These are phyloP conservation scores for Colletotrichum caudatum DNA, from an alignment of 2,329 filamentous ascomycete species.

Conservation along the genomic window DNA sequence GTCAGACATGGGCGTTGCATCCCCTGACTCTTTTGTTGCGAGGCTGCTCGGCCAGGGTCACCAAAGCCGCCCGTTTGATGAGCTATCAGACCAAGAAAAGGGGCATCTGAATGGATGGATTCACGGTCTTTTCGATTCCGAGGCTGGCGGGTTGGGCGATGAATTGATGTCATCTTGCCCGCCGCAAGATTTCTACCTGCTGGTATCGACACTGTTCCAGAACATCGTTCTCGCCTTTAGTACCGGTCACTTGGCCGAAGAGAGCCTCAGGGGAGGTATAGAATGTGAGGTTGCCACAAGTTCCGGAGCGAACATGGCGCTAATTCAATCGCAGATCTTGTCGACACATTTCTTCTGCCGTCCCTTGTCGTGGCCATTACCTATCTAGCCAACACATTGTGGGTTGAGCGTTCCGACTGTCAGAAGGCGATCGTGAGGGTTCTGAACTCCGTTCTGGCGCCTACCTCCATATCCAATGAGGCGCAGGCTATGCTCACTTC, in stretches of 20 bases:
- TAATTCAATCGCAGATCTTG: slow-evolving; percentile 66
- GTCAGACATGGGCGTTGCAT: slow-evolving; percentile 72
- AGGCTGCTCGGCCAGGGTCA: slow-evolving; percentile 73
- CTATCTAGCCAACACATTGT: slow-evolving; percentile 78
- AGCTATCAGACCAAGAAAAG: slow-evolving; percentile 73
- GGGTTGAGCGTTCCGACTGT: slow-evolving; percentile 72
- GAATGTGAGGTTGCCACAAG: slow-evolving; percentile 69
- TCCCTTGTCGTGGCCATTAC: slow-evolving; percentile 79
- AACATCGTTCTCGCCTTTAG: slow-evolving; percentile 79
- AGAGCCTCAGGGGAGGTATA: slow-evolving; percentile 78
- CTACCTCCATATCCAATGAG: slow-evolving; percentile 77
- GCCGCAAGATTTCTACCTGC: slow-evolving; percentile 84
- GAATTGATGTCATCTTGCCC: slow-evolving; percentile 85
- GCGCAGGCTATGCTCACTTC: slow-evolving; percentile 77
- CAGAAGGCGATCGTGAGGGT: slow-evolving; percentile 78
- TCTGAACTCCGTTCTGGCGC: slow-evolving; percentile 77
- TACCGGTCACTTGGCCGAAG: slow-evolving; percentile 73
- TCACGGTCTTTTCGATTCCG: slow-evolving; percentile 79
- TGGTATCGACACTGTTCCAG: slow-evolving; percentile 81
- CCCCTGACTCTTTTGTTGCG: slow-evolving; percentile 74
- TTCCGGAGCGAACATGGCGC: slow-evolving; percentile 22
- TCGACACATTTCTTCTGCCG: slow-evolving; percentile 84
- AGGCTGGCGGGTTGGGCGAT: slow-evolving; percentile 79
- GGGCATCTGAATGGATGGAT: slow-evolving; percentile 80
- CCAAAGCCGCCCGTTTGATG: slow-evolving; percentile 66